Base-by-base conservation (phyloP, 179 eudicot species). In the Monotropa hypopitys region DNA sequence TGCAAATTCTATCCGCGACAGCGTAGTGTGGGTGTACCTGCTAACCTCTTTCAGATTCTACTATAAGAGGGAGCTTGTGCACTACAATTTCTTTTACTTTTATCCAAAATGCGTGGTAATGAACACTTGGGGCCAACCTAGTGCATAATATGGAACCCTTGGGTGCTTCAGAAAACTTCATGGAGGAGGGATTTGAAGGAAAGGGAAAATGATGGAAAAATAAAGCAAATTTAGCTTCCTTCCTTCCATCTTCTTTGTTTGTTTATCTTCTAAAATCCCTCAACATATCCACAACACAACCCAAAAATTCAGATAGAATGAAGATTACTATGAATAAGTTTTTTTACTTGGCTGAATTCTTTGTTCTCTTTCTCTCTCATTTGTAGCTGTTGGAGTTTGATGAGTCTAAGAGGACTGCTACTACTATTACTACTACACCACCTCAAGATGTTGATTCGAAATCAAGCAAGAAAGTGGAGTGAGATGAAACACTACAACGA, bases 361-460 rank as follows among this genome's bases (percentile, higher is more conserved):
- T 45, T n/a, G 49, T 59, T 67, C 32, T 23, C n/a, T 0, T 65
- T 1, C 2, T 54, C 6, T 16, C 7, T 61, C n/a, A n/a, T n/a
- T n/a, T 78, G 87, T 90, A 92, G 97, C 70, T 92, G 81, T 76
- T 92, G 89, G 97, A 84, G 70, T 92, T 90, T 61, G 96, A 92
- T 12, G 97, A 92, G 83, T 82, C 95, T 2, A 92, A 90, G 85
- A 76, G n/a, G n/a, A n/a, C n/a, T n/a, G n/a, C n/a, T n/a, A n/a
- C n/a, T n/a, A n/a, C n/a, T n/a, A n/a, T n/a, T n/a, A n/a, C n/a
- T n/a, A n/a, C n/a, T n/a, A n/a, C 78, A 23, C 83, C 54, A 13
- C 79, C 81, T 66, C 81, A 80, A 35, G 87, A 80, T 10, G 74
- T 54, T 61, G 86, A 83, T 65, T 79, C 74, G 30, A 76, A 77